Evolutionary conservation across 78 protist species (phyloP).

Genomic region (slime mould (Dictyostelium discoideum)): dicty_2.7 NC_007088.5:7765001-7765500

Average conservation of each 20-base stretch:
- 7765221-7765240: not conserved
- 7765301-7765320: not conserved
- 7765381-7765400: not conserved
- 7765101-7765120: not conserved
- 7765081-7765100: not conserved
- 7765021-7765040: not conserved
- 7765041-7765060: not conserved
- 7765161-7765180: not conserved
- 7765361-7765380: not conserved
- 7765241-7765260: conserved; percentile 8
- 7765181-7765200: not conserved
- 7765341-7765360: not conserved
- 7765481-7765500: not conserved
- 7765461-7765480: not conserved
- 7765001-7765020: not conserved
- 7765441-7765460: not conserved
- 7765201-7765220: not conserved
- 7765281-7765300: not conserved
- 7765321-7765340: not conserved
- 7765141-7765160: conserved; percentile 8
- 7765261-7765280: not conserved
- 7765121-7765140: not conserved
- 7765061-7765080: not conserved
- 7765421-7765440: not conserved
- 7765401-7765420: not conserved